These are phyloP conservation scores for Tilletia walkeri DNA, from an alignment of 1,284 basidiomycete genomes.

Conservation along the genomic window DNA sequence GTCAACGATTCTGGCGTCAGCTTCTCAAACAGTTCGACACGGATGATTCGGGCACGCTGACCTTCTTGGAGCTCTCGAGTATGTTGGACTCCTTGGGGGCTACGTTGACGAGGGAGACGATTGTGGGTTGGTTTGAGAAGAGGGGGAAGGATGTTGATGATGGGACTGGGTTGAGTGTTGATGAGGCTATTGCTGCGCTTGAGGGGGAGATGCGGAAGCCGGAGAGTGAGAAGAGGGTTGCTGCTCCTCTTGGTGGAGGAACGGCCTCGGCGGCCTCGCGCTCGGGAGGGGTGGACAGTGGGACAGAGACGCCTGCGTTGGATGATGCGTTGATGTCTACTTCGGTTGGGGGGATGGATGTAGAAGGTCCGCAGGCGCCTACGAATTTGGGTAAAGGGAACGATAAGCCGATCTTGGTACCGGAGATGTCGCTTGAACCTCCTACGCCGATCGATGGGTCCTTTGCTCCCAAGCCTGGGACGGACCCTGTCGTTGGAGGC, in stretches of 20 bases:
- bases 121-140: slow-evolving; percentile 62
- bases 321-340: slow-evolving; percentile 14
- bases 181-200: slow-evolving; percentile 74
- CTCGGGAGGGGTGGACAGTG: slow-evolving; percentile 24
- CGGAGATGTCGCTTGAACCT: slow-evolving; percentile 18
- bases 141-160: slow-evolving; percentile 67
- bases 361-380: slow-evolving; percentile 36
- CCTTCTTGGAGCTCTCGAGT: slow-evolving; percentile 82
- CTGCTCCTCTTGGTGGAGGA: not conserved
- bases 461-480: not conserved
- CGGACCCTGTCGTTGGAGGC: slow-evolving; percentile 20
- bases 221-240: slow-evolving; percentile 31
- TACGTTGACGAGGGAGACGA: slow-evolving; percentile 76
- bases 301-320: slow-evolving; percentile 33
- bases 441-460: slow-evolving; percentile 8
- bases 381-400: not conserved
- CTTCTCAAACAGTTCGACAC: slow-evolving; percentile 87
- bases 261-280: slow-evolving; percentile 1
- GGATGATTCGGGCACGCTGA: slow-evolving; percentile 76
- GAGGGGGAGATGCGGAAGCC: slow-evolving; percentile 39
- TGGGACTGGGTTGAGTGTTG: slow-evolving; percentile 71
- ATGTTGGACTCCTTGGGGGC: slow-evolving; percentile 97
- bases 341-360: slow-evolving; percentile 25
- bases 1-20: slow-evolving; percentile 75
- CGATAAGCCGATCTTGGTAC: slow-evolving; percentile 4